Conservation (phyloP, 306 rosid species). For the Citrullus mucosospermus region DNA sequence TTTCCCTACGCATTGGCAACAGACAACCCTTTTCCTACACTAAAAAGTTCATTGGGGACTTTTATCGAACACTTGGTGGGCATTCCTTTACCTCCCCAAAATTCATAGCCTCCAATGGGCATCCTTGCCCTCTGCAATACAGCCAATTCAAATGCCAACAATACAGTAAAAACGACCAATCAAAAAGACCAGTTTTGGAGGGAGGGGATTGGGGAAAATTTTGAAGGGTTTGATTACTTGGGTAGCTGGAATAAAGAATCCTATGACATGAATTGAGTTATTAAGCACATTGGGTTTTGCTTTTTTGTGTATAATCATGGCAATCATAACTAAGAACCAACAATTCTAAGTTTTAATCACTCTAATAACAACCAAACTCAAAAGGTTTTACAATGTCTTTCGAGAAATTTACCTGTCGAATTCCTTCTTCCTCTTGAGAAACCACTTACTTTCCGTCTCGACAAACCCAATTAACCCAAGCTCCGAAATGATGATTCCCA, state of each 20-base stretch:
- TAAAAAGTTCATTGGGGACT: background rate
- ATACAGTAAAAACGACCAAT: background rate
- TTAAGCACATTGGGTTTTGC: slow-evolving; percentile 3
- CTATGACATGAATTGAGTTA: background rate
- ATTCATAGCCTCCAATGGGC: background rate
- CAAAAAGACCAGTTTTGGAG: background rate
- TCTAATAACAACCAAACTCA: slow-evolving; percentile 10
- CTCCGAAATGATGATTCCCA: slow-evolving; percentile 1
- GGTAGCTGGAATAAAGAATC: slow-evolving; percentile 5
- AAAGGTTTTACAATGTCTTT: background rate
- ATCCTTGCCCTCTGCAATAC: background rate
- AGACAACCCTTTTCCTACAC: background rate
- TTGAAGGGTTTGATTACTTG: background rate
- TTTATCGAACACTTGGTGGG: background rate
- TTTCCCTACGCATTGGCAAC: background rate
- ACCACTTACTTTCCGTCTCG: background rate
- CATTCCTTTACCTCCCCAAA: background rate
- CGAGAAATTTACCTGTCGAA: background rate
- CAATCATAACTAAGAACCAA: slow-evolving; percentile 2
- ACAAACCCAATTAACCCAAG: slow-evolving; percentile 5
- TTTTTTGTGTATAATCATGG: slow-evolving; percentile 4
- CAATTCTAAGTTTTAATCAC: background rate
- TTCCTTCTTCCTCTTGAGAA: background rate
- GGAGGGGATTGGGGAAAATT: background rate
- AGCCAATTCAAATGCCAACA: background rate